Percentiles rank a stretch among this genome's conserved stretches.
These are phyloP conservation scores for Heliamphora exappendiculata DNA, from an alignment of 148 eudicot genomes.

Conservation along the genomic window DNA sequence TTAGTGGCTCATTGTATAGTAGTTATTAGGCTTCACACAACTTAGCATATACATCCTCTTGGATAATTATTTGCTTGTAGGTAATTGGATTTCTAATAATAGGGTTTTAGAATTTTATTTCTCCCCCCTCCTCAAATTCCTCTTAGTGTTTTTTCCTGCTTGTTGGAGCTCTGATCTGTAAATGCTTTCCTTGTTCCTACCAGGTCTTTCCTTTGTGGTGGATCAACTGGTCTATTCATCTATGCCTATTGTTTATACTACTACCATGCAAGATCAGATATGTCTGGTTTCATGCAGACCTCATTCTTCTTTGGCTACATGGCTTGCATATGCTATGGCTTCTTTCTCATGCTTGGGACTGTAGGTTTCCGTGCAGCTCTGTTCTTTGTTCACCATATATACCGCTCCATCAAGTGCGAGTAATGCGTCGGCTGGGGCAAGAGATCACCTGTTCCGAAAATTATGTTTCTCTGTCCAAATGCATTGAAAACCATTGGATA, in stretches of 20 bases:
- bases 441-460: too few relatives aligned
- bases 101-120: too few relatives aligned
- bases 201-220: constrained; percentile 36
- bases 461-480: too few relatives aligned
- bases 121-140: too few relatives aligned
- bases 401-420: constrained; percentile 24
- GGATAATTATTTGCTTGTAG: too few relatives aligned
- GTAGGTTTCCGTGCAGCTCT: constrained; percentile 38
- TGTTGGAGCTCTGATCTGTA: background rate
- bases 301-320: constrained; percentile 40
- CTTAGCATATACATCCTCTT: too few relatives aligned
- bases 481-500: too few relatives aligned
- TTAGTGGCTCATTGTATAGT: too few relatives aligned
- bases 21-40: too few relatives aligned
- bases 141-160: background rate
- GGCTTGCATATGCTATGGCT: constrained; percentile 37
- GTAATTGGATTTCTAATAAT: too few relatives aligned
- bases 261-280: constrained; percentile 29
- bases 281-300: constrained; percentile 43
- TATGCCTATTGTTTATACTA: constrained; percentile 33
- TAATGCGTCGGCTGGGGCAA: background rate
- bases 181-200: background rate
- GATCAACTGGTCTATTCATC: constrained; percentile 36
- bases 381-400: constrained; percentile 25
- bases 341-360: constrained; percentile 38